A percentile compares a stretch with the other conserved stretches of the same genome.
Evolutionary conservation across 2,329 filamentous ascomycete genomes (phyloP).

Genomic region (Trichoderma lentiforme): DNA sequence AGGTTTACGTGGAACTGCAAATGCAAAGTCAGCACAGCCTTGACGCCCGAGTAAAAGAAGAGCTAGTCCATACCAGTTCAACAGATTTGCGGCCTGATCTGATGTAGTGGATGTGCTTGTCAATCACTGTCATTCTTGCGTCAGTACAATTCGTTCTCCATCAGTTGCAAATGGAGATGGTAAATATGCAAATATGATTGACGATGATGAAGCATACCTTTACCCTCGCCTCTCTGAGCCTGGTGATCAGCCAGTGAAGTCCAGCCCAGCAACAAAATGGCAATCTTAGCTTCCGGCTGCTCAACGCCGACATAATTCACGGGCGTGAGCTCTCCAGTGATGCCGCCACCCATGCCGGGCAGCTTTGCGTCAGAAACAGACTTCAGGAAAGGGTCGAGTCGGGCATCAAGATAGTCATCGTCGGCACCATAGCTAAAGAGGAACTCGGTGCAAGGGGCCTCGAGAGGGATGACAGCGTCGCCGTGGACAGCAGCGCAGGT

Average conservation of each 20-base stretch:
- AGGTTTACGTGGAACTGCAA: constrained; percentile 30
- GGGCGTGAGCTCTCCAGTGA: constrained; percentile 34
- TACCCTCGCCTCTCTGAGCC: constrained; percentile 31
- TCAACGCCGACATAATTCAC: constrained; percentile 29
- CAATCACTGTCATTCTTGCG: constrained; percentile 29
- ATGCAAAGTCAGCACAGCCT: neutral
- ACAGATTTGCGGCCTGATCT: constrained; percentile 30
- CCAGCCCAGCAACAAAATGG: constrained; percentile 38
- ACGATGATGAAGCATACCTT: constrained; percentile 22
- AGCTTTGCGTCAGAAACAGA: constrained; percentile 24
- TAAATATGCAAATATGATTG: neutral
- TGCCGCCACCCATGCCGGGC: constrained; percentile 32
- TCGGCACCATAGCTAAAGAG: constrained; percentile 35
- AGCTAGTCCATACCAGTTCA: constrained; percentile 28
- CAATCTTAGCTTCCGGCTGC: constrained; percentile 30
- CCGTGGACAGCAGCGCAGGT: constrained; percentile 22
- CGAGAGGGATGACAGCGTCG: constrained; percentile 29
- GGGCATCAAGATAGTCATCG: constrained; percentile 30
- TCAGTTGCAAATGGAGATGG: neutral
- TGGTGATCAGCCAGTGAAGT: constrained; percentile 39
- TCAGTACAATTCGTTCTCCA: neutral
- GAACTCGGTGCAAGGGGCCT: constrained; percentile 39
- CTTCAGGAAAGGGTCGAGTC: constrained; percentile 30
- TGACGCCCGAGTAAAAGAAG: neutral
- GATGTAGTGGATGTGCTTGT: constrained; percentile 35